Base-by-base conservation (phyloP, 108 stramenopile species). In the Cylindrotheca closterium region DNA sequence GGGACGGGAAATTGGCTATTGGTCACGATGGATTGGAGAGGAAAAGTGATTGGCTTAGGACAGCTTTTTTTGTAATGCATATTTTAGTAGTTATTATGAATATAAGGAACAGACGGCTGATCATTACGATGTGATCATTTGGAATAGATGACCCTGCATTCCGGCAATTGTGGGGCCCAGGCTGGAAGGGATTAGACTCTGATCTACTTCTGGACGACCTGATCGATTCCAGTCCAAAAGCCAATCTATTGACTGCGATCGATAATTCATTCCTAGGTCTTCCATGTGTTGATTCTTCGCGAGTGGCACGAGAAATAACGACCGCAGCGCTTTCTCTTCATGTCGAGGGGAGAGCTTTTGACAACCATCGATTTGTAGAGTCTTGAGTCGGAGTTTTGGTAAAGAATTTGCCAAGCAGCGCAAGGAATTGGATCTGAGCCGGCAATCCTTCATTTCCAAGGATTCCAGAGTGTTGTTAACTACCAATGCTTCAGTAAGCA, bases 1-100 rank as follows among this genome's bases (percentile, higher is more conserved):
- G 45, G 75, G 79, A 52, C 58, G 85, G 50, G 70, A 86, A 45
- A 79, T 75, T 58, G 79, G 77, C 1, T 86, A 78, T 52, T 86
- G 85, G 85, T 42, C 37, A 7, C 37, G 37, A 42, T 42, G 15
- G 7, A 42, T 15, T 10, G 37, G 15, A 42, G 10, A 42, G 15
- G 10, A 42, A 10, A 42, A 15, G 10, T 10, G 37, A 10, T 10
- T 7, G 7, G 15, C 10, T 42, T 7, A 10, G 37, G 15, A 42
- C 15, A 42, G 15, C 7, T 10, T 10, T 42, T 42, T 10, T 42
- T 10, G 37, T 15, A 42, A 42, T 42, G 37, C 37, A 10, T 42
- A 42, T 42, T 15, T 42, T 42, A 42, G 7, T 7, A 42, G 10
- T 42, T 42, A 7, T 42, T n/a, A n/a, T n/a, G n/a, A n/a, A n/a